Percentiles rank a stretch among this genome's conserved stretches.
Conservation (phyloP, 176 grass and related monocot genomes). For the Raddia guianensis region DNA sequence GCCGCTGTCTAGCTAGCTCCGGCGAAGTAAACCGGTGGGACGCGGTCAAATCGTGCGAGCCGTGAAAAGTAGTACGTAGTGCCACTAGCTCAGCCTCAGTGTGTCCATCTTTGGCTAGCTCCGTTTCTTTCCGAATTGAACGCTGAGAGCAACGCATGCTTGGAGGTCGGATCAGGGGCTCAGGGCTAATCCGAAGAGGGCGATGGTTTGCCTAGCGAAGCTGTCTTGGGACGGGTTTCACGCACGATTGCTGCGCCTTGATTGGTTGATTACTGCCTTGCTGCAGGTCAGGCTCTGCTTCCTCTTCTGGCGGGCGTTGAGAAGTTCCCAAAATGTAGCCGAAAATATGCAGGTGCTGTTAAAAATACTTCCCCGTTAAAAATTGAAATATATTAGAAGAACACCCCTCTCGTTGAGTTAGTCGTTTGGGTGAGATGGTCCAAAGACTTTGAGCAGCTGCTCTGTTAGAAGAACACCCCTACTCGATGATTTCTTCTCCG, state of each 20-base stretch:
- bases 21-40: neutral
- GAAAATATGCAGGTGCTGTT: no score
- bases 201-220: neutral
- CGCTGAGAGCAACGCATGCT: constrained; percentile 7
- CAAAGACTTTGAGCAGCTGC: no score
- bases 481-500: no score
- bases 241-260: neutral
- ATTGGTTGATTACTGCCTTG: neutral
- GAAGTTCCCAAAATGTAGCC: no score
- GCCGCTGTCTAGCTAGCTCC: neutral
- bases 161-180: neutral
- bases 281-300: no score
- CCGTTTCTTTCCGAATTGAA: neutral
- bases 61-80: neutral
- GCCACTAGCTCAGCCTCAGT: neutral
- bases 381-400: no score
- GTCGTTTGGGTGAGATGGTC: no score
- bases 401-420: no score
- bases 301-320: no score
- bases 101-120: neutral
- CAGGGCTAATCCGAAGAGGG: neutral
- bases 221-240: neutral
- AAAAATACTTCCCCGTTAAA: no score
- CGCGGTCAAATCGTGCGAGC: constrained; percentile 13
- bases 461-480: no score